These are phyloP conservation scores for Dipsacomyces acuminosporus DNA, from an alignment of 371 early-diverging fungal species.

Conservation along the genomic window DNA sequence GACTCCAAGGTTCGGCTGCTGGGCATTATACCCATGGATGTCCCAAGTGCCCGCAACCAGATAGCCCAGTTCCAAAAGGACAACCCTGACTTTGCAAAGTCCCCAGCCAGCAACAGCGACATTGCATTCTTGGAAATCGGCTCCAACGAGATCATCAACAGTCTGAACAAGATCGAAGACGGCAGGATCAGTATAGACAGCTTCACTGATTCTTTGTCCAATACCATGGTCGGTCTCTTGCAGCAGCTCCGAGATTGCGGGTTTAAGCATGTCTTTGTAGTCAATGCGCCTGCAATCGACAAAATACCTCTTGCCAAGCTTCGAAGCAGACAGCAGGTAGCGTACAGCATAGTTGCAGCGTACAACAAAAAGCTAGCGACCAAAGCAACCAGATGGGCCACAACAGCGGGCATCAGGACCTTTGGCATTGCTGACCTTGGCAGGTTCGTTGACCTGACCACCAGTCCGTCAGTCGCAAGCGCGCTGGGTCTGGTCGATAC, in stretches of 20 bases:
- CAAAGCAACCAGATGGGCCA: neutral
- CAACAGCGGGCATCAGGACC: neutral
- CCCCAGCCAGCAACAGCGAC: neutral
- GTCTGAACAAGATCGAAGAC: neutral
- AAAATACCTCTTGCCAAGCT: neutral
- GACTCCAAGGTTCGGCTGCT: constrained; percentile 5
- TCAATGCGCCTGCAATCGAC: constrained; percentile 1
- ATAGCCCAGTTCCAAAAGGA: constrained; percentile 11
- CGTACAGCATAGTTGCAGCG: neutral
- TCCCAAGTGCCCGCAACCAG: constrained; percentile 26
- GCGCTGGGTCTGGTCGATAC: constrained; percentile 18
- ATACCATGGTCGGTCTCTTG: constrained; percentile 1
- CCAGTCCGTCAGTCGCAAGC: neutral
- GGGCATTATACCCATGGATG: constrained; percentile 9
- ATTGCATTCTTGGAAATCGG: constrained; percentile 28
- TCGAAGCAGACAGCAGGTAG: neutral
- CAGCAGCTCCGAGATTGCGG: neutral
- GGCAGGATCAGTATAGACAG: neutral
- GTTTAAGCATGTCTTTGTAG: neutral
- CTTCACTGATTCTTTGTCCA: neutral
- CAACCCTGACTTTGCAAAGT: neutral
- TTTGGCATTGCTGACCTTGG: constrained; percentile 4
- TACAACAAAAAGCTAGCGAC: constrained; percentile 3
- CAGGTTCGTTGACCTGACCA: constrained; percentile 1
- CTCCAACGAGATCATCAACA: constrained; percentile 1